Evolutionary conservation across 768 basidiomycete species (phyloP).

Genomic region (Tricholoma furcatifolium): DNA sequence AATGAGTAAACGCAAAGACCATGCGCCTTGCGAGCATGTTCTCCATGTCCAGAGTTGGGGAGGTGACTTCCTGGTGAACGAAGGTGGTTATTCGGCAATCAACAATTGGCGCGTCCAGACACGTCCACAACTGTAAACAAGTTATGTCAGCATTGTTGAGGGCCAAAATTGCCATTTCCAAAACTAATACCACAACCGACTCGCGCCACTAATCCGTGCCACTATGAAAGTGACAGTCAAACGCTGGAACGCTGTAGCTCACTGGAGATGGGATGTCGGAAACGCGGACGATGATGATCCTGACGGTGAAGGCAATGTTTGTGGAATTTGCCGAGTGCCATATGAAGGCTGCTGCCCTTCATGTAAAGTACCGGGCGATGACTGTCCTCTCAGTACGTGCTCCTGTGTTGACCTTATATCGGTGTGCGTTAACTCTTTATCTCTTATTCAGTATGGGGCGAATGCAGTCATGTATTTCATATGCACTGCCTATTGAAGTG

Average conservation of each 20-base stretch:
- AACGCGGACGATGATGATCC: constrained; percentile 33
- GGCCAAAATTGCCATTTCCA: background rate
- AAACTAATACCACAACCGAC: background rate
- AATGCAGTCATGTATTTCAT: constrained; percentile 97
- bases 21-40: background rate
- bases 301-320: constrained; percentile 57
- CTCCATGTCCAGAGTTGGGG: background rate
- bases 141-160: constrained; percentile 15
- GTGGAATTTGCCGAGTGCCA: constrained; percentile 88
- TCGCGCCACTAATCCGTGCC: background rate
- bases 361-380: constrained; percentile 96
- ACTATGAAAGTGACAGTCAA: constrained; percentile 82
- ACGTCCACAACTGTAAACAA: constrained; percentile 17
- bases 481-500: constrained; percentile 99
- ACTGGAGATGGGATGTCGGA: constrained; percentile 82
- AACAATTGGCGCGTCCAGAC: constrained; percentile 9
- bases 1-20: background rate
- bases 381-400: constrained; percentile 82
- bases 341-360: constrained; percentile 95
- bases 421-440: background rate
- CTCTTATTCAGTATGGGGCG: constrained; percentile 82
- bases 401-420: background rate
- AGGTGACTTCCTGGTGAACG: too few relatives aligned
- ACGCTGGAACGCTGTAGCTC: constrained; percentile 84
- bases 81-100: constrained; percentile 8